These are phyloP conservation scores for Hamamelis virginiana DNA, from an alignment of 164 flowering plant species.

Conservation along the genomic window DNA sequence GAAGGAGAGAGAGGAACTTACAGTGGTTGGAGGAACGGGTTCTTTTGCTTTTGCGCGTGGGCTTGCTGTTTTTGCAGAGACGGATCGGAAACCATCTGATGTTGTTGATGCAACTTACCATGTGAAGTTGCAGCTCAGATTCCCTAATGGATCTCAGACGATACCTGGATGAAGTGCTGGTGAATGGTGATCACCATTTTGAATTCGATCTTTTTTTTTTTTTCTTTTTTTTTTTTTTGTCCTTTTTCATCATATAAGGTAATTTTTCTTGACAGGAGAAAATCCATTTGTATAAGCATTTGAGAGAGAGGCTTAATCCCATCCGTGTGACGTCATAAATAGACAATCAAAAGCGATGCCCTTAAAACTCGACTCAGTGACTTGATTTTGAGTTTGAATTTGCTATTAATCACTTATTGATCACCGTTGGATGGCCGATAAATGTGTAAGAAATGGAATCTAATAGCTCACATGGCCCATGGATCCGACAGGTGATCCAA, in stretches of 20 bases:
- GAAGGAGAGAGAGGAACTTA: constrained; percentile 45
- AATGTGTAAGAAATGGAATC: too few relatives aligned
- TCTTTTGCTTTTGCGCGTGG: constrained; percentile 88
- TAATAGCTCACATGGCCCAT: too few relatives aligned
- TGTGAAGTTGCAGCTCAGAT: constrained; percentile 55
- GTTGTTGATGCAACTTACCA: constrained; percentile 42
- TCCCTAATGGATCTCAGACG: constrained; percentile 41
- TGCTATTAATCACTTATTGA: too few relatives aligned
- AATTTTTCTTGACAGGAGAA: neutral
- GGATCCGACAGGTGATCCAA: too few relatives aligned
- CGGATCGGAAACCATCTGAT: constrained; percentile 16
- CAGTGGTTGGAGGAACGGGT: constrained; percentile 85
- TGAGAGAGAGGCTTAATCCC: neutral
- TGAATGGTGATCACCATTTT: neutral
- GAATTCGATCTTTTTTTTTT: neutral
- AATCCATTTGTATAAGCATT: neutral
- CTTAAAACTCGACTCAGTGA: too few relatives aligned
- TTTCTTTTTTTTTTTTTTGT: neutral
- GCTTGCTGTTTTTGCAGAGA: constrained; percentile 49
- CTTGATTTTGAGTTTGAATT: too few relatives aligned
- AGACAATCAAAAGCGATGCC: too few relatives aligned
- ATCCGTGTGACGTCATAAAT: too few relatives aligned
- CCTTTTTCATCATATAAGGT: neutral
- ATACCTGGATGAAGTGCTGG: constrained; percentile 32
- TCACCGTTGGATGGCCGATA: too few relatives aligned